Evolutionary conservation across 75 land plant genomes (phyloP).

Genomic region (Sequoiadendron giganteum): DNA sequence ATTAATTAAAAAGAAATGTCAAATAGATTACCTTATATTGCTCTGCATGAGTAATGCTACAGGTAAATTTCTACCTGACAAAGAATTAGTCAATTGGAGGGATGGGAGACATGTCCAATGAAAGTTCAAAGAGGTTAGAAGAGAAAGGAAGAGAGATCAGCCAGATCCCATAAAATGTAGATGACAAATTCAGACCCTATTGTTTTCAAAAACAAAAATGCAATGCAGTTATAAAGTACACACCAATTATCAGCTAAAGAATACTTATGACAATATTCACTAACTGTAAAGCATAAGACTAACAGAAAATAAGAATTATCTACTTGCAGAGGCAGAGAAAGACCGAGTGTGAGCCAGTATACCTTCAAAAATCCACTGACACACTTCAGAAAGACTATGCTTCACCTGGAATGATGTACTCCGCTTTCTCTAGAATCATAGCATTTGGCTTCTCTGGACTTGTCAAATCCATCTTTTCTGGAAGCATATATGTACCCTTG

Average conservation of each 20-base stretch:
- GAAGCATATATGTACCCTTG: conserved; percentile 29
- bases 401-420: not conserved
- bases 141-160: not conserved
- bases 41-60: not conserved
- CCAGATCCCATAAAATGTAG: not conserved
- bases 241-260: not conserved
- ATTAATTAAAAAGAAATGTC: not conserved
- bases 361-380: not conserved
- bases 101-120: not conserved
- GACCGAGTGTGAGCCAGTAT: not conserved
- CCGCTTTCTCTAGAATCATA: not conserved
- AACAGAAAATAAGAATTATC: not conserved
- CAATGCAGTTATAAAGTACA: not conserved
- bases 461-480: conserved; percentile 3
- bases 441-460: not conserved
- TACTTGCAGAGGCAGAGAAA: not conserved
- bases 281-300: not conserved
- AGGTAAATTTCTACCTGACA: not conserved
- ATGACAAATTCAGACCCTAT: not conserved
- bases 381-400: not conserved
- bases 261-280: not conserved
- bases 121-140: not conserved
- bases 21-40: not conserved
- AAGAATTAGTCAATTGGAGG: not conserved
- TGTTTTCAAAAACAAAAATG: not conserved